Evolutionary conservation across 208 protist genomes (phyloP), one percentile per base, ranked within the genome.

Genomic region (Crithidia expoeki): DNA sequence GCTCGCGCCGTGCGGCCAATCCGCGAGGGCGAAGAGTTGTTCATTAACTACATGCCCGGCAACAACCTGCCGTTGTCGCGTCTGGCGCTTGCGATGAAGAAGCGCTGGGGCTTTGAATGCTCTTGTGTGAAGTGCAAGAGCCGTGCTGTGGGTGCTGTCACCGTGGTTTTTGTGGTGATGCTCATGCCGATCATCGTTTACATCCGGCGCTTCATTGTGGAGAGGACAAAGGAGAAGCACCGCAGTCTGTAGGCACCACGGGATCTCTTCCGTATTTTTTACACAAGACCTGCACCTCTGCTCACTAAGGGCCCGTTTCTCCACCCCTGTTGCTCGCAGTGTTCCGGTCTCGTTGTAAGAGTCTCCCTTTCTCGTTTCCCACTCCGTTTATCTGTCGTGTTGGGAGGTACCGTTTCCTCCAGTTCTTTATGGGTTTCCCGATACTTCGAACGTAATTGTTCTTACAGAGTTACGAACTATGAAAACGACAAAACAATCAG

Each of bases 21-120:
- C 30, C 75, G 79, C 14, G 85, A 89, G 49, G 90, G 90, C 27
- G 86, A 95, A 51, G 90, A 95, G 69, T 58, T 95, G 4, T 88
- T 88, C 67, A 88, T 95, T 34, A 88, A 90, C 71, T 95, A 95
- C 79, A 89, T 95, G 86, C 90, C 90, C 0, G 90, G 85, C 50
- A 95, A 95, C 72, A 89, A 76, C 21, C 62, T 92, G 9, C 90
- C 90, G 1, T 32, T 95, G 17, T 91, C 86, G 1, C 84, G 90
- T 23, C 65, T 95, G 12, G 79, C 84, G 0, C 63, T 95, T 40
- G 86, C 90, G 19, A 90, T 95, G 87, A 86, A 90, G 68, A 80
- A 78, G 30, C 81, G 90, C 21, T 95, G 90, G 87, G 90, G 90
- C 19, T 95, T 95, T 61, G 90, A 95, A 68, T 95, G 90, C 73